These are phyloP conservation scores for Melocanna baccifera DNA, from an alignment of 176 grass and related monocot species.

Conservation along the genomic window DNA sequence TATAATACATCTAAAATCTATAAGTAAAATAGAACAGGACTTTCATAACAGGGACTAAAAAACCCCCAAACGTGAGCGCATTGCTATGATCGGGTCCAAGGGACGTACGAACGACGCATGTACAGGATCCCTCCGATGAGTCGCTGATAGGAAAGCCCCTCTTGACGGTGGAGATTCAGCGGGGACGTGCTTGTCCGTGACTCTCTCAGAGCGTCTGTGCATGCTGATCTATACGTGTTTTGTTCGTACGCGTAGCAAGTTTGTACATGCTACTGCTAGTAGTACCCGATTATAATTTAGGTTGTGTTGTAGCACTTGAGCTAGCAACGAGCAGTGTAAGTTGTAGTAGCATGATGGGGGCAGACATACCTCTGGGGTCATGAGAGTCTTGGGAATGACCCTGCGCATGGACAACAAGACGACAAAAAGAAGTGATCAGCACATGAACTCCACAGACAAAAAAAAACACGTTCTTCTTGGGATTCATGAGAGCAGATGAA, in stretches of 20 bases:
- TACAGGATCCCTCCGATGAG: not conserved
- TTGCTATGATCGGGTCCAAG: not conserved
- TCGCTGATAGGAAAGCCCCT: not conserved
- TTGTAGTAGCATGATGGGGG: not conserved
- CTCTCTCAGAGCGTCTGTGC: not conserved
- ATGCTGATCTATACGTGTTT: not conserved
- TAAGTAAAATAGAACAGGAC: too few species aligned
- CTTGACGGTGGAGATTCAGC: not conserved
- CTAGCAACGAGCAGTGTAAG: not conserved
- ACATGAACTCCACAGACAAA: not conserved
- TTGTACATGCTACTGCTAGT: not conserved
- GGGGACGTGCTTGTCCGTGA: not conserved
- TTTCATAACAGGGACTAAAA: not conserved
- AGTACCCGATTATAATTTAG: not conserved
- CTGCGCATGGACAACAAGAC: conserved; percentile 62
- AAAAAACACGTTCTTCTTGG: conserved; percentile 21
- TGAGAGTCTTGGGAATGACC: conserved; percentile 99
- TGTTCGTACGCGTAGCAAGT: not conserved
- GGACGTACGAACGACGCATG: not conserved
- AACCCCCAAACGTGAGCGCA: not conserved
- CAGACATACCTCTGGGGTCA: conserved; percentile 85
- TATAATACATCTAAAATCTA: too few species aligned
- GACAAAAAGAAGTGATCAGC: conserved; percentile 45
- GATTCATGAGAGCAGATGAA: not conserved
- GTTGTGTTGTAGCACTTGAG: not conserved